phyloP scores from a whole-genome alignment of 2,329 filamentous ascomycete genomes.

The Ampelomyces quisqualis region DNA sequence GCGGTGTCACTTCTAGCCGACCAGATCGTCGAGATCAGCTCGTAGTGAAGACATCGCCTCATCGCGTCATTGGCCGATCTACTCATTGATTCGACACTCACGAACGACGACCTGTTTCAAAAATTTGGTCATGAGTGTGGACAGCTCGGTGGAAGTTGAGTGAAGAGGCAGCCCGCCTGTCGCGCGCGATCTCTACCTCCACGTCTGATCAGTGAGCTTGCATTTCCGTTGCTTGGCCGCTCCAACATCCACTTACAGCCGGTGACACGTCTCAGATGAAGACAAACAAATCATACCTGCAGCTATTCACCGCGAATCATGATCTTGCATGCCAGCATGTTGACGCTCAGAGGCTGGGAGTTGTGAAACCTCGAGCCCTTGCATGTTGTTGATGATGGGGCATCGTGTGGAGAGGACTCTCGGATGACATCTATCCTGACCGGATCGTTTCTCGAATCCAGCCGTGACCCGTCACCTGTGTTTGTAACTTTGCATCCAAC shows the following conservation, averaged over 20 bases:
- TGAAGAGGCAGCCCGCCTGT: conserved; percentile 4
- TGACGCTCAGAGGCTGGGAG: too few species aligned
- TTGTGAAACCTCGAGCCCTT: too few species aligned
- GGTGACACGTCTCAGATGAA: not conserved
- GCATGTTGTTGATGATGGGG: too few species aligned
- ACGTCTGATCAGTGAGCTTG: conserved; percentile 12
- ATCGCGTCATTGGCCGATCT: conserved; percentile 5
- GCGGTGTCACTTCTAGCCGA: conserved; percentile 12
- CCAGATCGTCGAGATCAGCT: conserved; percentile 11
- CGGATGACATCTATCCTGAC: too few species aligned
- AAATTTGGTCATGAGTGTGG: conserved; percentile 6
- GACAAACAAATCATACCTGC: not conserved
- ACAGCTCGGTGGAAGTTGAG: conserved; percentile 7
- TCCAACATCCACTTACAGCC: conserved; percentile 3
- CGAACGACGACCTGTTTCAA: conserved; percentile 14
- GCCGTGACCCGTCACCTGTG: too few species aligned
- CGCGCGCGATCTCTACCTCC: conserved; percentile 4
- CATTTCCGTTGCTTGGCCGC: conserved; percentile 4
- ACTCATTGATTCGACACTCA: conserved; percentile 13
- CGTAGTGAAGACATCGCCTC: conserved; percentile 9
- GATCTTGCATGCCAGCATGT: too few species aligned
- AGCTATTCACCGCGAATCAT: not conserved
- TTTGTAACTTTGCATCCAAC: too few species aligned
- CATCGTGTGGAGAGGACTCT: too few species aligned
- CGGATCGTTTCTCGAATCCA: too few species aligned